Evolutionary conservation across 495 filamentous ascomycete genomes (phyloP), one percentile per base, ranked within the genome.

Genomic region (Penicillium nucicola): DNA sequence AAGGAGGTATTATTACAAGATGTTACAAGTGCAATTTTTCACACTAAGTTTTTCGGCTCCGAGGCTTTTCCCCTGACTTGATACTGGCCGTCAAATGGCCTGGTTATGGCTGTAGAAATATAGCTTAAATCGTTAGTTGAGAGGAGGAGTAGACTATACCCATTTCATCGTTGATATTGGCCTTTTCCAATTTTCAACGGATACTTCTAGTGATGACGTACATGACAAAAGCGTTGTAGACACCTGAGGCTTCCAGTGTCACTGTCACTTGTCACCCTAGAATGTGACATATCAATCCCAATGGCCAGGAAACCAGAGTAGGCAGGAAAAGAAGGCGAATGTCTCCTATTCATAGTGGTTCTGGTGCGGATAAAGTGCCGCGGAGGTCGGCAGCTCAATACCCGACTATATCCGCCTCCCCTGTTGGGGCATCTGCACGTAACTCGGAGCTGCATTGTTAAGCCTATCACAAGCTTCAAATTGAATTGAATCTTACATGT

Each of bases 331-430:
- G 20, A 22, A 28, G 25, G 7, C 6, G 7, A 28, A 28, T 6
- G 7, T 28, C 25, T 28, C 25, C 25, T 28, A 28, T 28, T 28
- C 25, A 28, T 28, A 28, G n/a, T n/a, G n/a, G n/a, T n/a, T n/a
- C n/a, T n/a, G 7, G 5, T 28, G 5, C 25, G 25, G 25, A 28
- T 28, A 28, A 28, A 28, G 25, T 28, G 25, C 60, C 57, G 57
- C 57, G 60, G 58, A 52, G 31, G 50, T 44, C 56, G 56, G 58
- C 28, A 48, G 52, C n/a, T 39, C 11, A 13, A 28, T 55, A 53
- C 50, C 58, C 58, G 58, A 42, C 43, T 44, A 32, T 35, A 43
- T 35, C 61, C 61, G 57, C 55, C 35, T 38, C 37, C 18, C 46
- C 51, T 52, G 53, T 55, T 60, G 58, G 55, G 46, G 19, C 13